A percentile compares a stretch with the other conserved stretches of the same genome.
phyloP scores from a whole-genome alignment of 2,329 filamentous ascomycete species.

The Colletotrichum paranaense region DNA sequence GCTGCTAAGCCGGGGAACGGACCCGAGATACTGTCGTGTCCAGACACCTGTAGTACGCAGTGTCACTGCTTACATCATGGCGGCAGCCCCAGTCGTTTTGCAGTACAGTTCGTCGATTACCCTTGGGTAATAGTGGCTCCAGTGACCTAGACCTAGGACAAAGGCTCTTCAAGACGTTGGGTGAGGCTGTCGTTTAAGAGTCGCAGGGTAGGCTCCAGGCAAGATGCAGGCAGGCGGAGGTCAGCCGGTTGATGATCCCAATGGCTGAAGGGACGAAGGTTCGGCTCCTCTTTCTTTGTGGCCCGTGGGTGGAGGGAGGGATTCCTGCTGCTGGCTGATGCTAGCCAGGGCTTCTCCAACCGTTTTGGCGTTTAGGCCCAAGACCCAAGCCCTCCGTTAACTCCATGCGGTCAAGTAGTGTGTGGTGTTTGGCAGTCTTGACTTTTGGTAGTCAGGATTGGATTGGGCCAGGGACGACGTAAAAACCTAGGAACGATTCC shows the following conservation, averaged over 20 bases:
- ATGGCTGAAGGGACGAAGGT: neutral
- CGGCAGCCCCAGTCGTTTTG: neutral
- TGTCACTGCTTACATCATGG: slow-evolving; percentile 29
- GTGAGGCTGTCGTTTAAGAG: neutral
- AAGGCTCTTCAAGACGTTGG: neutral
- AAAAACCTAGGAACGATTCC: neutral
- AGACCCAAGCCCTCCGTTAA: neutral
- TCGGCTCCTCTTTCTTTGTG: neutral
- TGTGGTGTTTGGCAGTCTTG: too few relatives aligned
- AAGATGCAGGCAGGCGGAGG: slow-evolving; percentile 15
- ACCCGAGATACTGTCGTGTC: neutral
- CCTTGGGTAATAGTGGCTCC: slow-evolving; percentile 17
- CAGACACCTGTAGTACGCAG: neutral
- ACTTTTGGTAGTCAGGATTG: neutral
- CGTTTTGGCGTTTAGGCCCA: slow-evolving; percentile 7
- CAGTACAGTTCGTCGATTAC: neutral
- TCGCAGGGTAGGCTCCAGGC: neutral
- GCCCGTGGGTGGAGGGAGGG: neutral
- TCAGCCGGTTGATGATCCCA: slow-evolving; percentile 14
- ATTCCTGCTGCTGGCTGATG: neutral
- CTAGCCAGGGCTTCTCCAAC: slow-evolving; percentile 15
- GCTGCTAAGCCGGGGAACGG: slow-evolving; percentile 21
- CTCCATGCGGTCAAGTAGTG: neutral
- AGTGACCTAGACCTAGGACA: slow-evolving; percentile 1
- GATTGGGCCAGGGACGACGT: neutral